These are phyloP conservation scores for Chalciporus sphaerocephalus DNA, from an alignment of 768 basidiomycete species.

Conservation along the genomic window DNA sequence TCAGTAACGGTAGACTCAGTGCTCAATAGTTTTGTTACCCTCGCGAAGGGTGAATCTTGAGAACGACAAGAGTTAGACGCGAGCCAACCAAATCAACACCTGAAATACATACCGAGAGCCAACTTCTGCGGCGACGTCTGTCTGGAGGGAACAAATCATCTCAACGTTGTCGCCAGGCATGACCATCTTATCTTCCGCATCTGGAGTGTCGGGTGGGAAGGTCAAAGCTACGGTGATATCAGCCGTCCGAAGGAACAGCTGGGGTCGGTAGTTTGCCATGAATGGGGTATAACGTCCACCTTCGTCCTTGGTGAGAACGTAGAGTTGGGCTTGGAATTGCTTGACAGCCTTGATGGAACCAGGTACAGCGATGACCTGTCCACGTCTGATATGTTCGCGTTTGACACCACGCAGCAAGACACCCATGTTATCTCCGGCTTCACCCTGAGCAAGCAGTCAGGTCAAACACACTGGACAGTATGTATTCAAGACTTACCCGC, in stretches of 20 bases:
- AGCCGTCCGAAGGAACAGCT: slow-evolving; percentile 93
- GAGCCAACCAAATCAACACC: background rate
- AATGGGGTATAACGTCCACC: slow-evolving; percentile 87
- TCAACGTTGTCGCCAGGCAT: slow-evolving; percentile 99
- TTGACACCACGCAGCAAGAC: slow-evolving; percentile 94
- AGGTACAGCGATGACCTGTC: slow-evolving; percentile 85
- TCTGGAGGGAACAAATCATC: slow-evolving; percentile 76
- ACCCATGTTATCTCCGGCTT: slow-evolving; percentile 99
- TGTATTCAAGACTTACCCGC: slow-evolving; percentile 46
- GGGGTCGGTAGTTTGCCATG: slow-evolving; percentile 90
- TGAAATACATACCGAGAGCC: slow-evolving; percentile 60
- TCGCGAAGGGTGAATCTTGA: slow-evolving; percentile 84
- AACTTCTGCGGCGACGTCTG: slow-evolving; percentile 85
- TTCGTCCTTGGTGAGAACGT: slow-evolving; percentile 43
- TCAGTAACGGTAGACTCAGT: background rate
- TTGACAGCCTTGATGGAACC: slow-evolving; percentile 92
- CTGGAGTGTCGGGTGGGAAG: slow-evolving; percentile 82
- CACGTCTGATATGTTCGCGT: slow-evolving; percentile 91
- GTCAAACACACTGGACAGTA: background rate
- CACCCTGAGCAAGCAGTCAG: slow-evolving; percentile 49
- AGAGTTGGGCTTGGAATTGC: slow-evolving; percentile 92
- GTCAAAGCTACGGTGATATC: slow-evolving; percentile 82
- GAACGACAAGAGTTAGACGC: slow-evolving; percentile 1
- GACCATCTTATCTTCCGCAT: slow-evolving; percentile 88
- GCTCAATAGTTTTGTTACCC: slow-evolving; percentile 86